Evolutionary conservation across 345 rosid species (phyloP).

Genomic region (Salix purpurea): DNA sequence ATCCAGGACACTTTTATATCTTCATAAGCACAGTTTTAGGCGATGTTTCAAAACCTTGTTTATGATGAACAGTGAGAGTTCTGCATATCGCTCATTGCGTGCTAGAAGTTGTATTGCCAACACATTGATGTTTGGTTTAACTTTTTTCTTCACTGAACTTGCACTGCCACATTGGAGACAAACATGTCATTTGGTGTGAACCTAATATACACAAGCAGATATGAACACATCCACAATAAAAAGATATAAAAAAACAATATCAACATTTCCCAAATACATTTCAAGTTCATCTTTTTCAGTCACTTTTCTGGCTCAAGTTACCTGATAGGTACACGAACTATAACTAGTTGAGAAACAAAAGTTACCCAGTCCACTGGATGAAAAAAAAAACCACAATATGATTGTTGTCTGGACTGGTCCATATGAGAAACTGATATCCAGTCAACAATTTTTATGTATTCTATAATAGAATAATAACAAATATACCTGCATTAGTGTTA

Average conservation of each 20-base stretch:
- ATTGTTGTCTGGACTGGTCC: neutral
- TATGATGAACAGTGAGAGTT: conserved; percentile 62
- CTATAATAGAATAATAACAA: neutral
- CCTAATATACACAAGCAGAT: neutral
- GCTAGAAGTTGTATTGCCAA: conserved; percentile 71
- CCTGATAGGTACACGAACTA: neutral
- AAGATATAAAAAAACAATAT: neutral
- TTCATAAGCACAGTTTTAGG: neutral
- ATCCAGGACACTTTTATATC: neutral
- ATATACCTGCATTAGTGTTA: neutral
- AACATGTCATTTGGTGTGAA: conserved; percentile 3
- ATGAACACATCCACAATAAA: neutral
- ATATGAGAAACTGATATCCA: neutral
- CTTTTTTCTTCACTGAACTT: conserved; percentile 70
- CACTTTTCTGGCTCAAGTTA: neutral
- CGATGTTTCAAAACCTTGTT: conserved; percentile 59
- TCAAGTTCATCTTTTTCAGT: neutral
- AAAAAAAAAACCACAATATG: neutral
- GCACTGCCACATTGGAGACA: conserved; percentile 48
- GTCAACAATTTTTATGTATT: neutral
- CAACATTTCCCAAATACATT: neutral
- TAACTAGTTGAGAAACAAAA: neutral
- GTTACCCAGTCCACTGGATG: neutral
- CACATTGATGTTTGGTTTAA: conserved; percentile 64
- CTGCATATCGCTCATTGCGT: conserved; percentile 61